Evolutionary conservation across 2,329 filamentous ascomycete genomes (phyloP).

Genomic region (Botrytis cinerea): DNA sequence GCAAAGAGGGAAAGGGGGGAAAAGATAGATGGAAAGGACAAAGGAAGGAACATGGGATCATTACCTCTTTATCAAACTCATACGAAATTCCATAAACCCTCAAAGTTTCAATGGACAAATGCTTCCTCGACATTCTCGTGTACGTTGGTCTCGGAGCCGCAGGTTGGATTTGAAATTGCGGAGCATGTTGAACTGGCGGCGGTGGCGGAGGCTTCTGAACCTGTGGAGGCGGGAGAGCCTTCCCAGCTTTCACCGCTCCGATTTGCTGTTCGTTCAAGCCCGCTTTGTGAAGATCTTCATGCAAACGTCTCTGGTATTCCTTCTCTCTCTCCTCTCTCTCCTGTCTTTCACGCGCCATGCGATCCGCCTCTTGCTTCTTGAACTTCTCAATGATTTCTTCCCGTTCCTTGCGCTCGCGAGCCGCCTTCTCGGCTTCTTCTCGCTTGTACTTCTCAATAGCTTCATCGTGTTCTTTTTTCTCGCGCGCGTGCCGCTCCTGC

Average conservation of each 20-base stretch:
- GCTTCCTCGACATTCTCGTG: constrained; percentile 62
- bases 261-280: constrained; percentile 62
- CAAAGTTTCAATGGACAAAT: constrained; percentile 64
- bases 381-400: constrained; percentile 46
- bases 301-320: constrained; percentile 51
- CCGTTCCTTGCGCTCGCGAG: constrained; percentile 39
- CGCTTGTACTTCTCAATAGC: constrained; percentile 48
- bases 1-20: not conserved
- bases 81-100: constrained; percentile 57
- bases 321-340: constrained; percentile 49
- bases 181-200: constrained; percentile 20
- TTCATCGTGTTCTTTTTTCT: constrained; percentile 53
- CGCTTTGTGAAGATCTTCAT: constrained; percentile 59
- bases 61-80: constrained; percentile 49
- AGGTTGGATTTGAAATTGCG: not conserved
- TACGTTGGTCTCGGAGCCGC: constrained; percentile 53
- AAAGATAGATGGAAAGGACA: not conserved
- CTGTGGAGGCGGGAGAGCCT: constrained; percentile 5
- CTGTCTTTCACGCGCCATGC: constrained; percentile 50
- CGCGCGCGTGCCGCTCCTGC: constrained; percentile 45
- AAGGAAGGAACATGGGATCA: not conserved
- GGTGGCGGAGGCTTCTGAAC: not conserved
- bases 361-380: constrained; percentile 42
- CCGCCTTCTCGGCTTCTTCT: constrained; percentile 34
- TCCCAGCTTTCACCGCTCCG: constrained; percentile 53